Evolutionary conservation across 768 basidiomycete genomes (phyloP), one percentile per base, ranked within the genome.

Genomic region (Psilocybe sp.): DNA sequence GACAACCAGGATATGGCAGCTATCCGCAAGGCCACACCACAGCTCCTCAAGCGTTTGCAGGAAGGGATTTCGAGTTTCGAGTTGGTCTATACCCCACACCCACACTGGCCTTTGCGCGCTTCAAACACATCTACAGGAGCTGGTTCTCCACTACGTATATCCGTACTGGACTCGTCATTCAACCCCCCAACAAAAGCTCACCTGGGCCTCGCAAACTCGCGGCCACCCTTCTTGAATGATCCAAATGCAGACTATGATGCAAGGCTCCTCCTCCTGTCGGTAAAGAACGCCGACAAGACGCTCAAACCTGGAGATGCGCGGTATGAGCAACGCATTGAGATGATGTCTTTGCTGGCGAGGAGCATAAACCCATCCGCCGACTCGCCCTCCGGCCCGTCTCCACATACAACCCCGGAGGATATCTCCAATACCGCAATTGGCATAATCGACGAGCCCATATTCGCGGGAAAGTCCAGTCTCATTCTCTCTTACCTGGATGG

Each of bases 161-260:
- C 87, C 3, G 72, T 95, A n/a, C 76, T 97, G 35, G 95, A 97
- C 59, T 87, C 92, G 1, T 94, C 92, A 1, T 98, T 91, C 71
- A 96, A 98, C 60, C 94, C 94, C 3, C 95, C 95, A 1, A 93
- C 91, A 2, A 64, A 78, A 18, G 91, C 94, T 0, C 94, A 98
- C 65, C 75, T 87, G 46, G 85, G 87, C 2, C 81, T 98, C 41
- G 83, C 82, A 20, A 80, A 78, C 50, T 68, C 77, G 47, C 58
- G 64, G 33, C 61, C 63, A 12, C 71, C 64, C 12, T n/a, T 57
- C 47, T 33, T 5, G 15, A 56, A 36, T 12, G 49, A 47, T 48
- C 40, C 41, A 10, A 37, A 48, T 44, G 12, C 47, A 40, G 46
- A 41, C 37, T 92, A 87, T 59, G 85, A 91, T 49, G 87, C 90